phyloP scores from a whole-genome alignment of 345 rosid species.

The Eucalyptus urophylla region DNA sequence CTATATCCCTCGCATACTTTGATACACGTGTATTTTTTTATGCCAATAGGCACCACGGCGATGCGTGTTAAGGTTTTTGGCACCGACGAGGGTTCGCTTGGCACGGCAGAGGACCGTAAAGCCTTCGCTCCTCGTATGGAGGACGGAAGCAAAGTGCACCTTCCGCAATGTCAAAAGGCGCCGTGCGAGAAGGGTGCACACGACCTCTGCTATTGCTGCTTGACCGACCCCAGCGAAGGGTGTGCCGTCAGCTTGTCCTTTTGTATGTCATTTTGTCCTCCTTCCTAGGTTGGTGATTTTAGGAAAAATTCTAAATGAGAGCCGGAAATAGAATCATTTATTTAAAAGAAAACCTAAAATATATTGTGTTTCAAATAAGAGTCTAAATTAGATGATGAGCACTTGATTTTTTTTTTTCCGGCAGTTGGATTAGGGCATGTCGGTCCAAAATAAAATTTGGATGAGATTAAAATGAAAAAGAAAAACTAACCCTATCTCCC shows the following conservation, averaged over 20 bases:
- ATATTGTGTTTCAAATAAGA: too few relatives aligned
- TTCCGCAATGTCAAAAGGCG: background rate
- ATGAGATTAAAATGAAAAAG: too few relatives aligned
- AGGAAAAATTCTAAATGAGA: too few relatives aligned
- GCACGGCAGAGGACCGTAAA: background rate
- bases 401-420: too few relatives aligned
- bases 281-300: background rate
- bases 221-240: background rate
- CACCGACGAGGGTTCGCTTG: background rate
- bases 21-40: background rate
- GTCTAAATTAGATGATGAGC: too few relatives aligned
- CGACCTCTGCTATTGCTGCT: background rate
- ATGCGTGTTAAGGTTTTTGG: background rate
- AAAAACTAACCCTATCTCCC: too few relatives aligned
- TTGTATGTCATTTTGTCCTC: background rate
- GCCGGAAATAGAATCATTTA: too few relatives aligned
- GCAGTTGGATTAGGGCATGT: too few relatives aligned
- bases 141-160: background rate
- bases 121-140: background rate
- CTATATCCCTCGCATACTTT: background rate
- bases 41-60: background rate
- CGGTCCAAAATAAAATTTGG: too few relatives aligned
- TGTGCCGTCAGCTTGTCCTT: background rate
- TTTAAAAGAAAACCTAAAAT: too few relatives aligned
- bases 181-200: background rate